Evolutionary conservation across 2,329 filamentous ascomycete genomes (phyloP), one percentile per base, ranked within the genome.

Genomic region (Hypomyces perniciosus): DNA sequence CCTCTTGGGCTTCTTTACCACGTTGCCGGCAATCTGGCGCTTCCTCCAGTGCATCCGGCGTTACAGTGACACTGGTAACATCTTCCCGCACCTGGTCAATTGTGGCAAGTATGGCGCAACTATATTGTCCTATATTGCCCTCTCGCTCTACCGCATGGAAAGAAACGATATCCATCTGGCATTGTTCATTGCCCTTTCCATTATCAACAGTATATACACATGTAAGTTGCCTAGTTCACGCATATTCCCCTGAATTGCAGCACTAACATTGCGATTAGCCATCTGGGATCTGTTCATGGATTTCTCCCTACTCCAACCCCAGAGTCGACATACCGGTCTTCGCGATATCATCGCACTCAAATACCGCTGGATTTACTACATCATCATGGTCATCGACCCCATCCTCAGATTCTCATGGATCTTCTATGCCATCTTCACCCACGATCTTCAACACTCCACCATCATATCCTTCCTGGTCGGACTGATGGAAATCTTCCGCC

Each of bases 271-370:
- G 12, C 26, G 28, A 8, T 1, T 2, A 84, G 82, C 85, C 8
- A 79, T 96, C 39, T 99, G 93, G 93, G 93, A 99, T 65, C 72
- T 99, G 2, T 83, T 90, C 57, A 96, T 97, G 88, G 93, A 99
- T 67, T 97, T 93, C 78, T 93, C 87, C 52, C 76, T 96, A n/a
- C 78, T 92, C 3, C 90, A 96, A 60, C 78, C 86, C 0, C 81
- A 85, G 50, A 81, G 88, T 0, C 79, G 80, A 8, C 75, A 87
- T 57, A 78, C 73, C 2, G 76, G 84, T 44, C 79, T 96, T 8
- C 85, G 93, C 6, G 82, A 92, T 52, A 85, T 88, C 7, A 77
- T 93, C 0, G 90, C 85, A 0, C 86, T 93, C 61, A 92, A 92
- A 63, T 76, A 77, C 9, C 76, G 79, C 4, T 93, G 88, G 85